phyloP scores from a whole-genome alignment of 116 monocot species.

The Zostera marina region DNA sequence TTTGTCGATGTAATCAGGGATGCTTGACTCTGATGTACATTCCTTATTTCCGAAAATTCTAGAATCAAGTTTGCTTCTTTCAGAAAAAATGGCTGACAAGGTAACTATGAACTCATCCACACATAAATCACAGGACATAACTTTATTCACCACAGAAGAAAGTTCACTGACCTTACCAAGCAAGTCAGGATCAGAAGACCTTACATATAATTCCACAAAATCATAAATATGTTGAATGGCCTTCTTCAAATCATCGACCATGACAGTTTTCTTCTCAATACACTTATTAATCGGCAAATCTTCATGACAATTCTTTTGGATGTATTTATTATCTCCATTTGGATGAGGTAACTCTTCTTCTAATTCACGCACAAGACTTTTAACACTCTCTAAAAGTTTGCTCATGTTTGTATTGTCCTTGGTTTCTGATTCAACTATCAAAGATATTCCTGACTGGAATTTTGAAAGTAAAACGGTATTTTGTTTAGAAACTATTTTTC shows the following conservation, averaged over 20 bases:
- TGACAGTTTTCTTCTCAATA: slow-evolving; percentile 5
- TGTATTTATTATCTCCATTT: slow-evolving; percentile 7
- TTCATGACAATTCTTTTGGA: slow-evolving; percentile 7
- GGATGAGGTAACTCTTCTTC: slow-evolving; percentile 26
- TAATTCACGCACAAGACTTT: slow-evolving; percentile 26
- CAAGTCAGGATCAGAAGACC: slow-evolving; percentile 11
- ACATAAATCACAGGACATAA: slow-evolving; percentile 19
- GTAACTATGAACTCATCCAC: slow-evolving; percentile 33
- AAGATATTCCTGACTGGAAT: slow-evolving; percentile 35
- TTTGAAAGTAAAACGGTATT: slow-evolving; percentile 15
- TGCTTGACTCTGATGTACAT: slow-evolving; percentile 31
- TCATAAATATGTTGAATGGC: slow-evolving; percentile 46
- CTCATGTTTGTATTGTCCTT: slow-evolving; percentile 17
- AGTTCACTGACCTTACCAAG: slow-evolving; percentile 35
- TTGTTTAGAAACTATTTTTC: slow-evolving; percentile 5
- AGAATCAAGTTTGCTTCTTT: slow-evolving; percentile 19
- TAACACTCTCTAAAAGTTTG: slow-evolving; percentile 36
- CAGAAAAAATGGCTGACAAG: slow-evolving; percentile 36
- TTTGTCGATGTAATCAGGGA: slow-evolving; percentile 61
- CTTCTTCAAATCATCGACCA: slow-evolving; percentile 28
- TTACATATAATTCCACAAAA: slow-evolving; percentile 30
- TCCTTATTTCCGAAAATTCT: slow-evolving; percentile 11
- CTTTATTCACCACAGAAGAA: slow-evolving; percentile 36
- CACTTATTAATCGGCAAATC: slow-evolving; percentile 6
- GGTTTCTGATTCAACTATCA: slow-evolving; percentile 24